These are phyloP conservation scores for Albophoma yamanashiensis DNA, from an alignment of 2,329 filamentous ascomycete genomes.

Conservation along the genomic window DNA sequence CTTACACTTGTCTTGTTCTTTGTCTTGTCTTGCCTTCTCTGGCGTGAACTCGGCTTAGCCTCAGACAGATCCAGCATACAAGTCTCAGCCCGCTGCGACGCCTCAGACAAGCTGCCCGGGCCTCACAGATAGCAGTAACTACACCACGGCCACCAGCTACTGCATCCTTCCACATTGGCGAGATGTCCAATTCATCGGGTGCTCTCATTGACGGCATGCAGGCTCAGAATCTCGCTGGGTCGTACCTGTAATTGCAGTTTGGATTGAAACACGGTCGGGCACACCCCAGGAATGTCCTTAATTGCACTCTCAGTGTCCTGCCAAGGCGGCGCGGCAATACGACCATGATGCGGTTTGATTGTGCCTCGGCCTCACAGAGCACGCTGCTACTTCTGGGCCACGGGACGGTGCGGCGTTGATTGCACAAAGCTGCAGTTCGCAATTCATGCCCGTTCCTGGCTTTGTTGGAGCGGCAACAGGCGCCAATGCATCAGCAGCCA, in stretches of 20 bases:
- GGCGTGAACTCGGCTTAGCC: background rate
- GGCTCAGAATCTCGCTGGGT: background rate
- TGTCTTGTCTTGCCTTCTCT: background rate
- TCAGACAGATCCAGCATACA: background rate
- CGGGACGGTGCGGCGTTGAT: background rate
- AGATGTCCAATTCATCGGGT: background rate
- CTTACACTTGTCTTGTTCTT: background rate
- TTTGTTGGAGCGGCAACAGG: background rate
- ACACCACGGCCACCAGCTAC: background rate
- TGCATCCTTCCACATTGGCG: background rate
- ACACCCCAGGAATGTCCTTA: background rate
- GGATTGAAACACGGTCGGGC: too few species aligned
- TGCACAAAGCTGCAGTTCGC: background rate
- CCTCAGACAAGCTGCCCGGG: background rate
- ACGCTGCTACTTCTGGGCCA: background rate
- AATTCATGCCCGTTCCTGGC: background rate
- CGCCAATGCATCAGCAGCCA: background rate
- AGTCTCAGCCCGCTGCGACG: background rate
- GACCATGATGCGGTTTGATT: background rate
- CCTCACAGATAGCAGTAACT: background rate
- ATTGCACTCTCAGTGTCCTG: background rate
- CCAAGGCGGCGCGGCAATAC: background rate
- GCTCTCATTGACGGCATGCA: background rate
- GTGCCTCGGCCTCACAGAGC: background rate
- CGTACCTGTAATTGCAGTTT: background rate